Evolutionary conservation across 148 eudicot genomes (phyloP), one percentile per base, ranked within the genome.

Genomic region (Nyssa sinensis): DNA sequence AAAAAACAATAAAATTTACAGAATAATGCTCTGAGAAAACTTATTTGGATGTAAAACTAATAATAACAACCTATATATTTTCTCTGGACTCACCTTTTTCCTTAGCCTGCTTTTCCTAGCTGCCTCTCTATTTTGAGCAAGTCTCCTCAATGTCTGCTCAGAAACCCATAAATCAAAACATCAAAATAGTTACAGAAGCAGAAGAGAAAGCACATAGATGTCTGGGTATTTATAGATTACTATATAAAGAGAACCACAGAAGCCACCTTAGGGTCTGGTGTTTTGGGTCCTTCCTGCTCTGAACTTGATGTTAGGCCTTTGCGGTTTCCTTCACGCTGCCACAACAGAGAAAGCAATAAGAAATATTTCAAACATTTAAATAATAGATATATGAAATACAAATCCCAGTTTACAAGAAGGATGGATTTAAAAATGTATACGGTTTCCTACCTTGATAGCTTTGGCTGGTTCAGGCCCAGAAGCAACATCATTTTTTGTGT

Each of bases 91-190:
- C 28, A 83, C 99, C 97, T 93, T 95, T 86, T 95, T 95, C 78
- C 99, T 89, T 67, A 95, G 94, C 84, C 99, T 90, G 89, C 99
- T 92, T 84, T 95, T 95, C 82, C 97, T 90, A 32, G 99, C 99
- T 83, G 99, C 99, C 73, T 95, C 99, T 83, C 99, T 88, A 88
- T 95, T 95, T 80, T 95, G 99, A 75, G 99, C 99, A 76, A 95
- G 97, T 79, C 99, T 93, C 88, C 97, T 93, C 41, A 95, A 64
- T 74, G 96, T 93, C 99, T 95, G 90, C 68, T 74, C 60, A 74
- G 4, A 44, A n/a, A 55, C 30, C n/a, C 78, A 74, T 72, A 37
- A 74, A 81, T 75, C 29, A 55, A 62, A 25, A 61, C 51, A 68
- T 34, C 21, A 24, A 59, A 49, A 58, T 76, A 12, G 29, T 27